Evolutionary conservation across 441 rosid genomes (phyloP), one percentile per base, ranked within the genome.

Genomic region (Aquilaria agallochum): DNA sequence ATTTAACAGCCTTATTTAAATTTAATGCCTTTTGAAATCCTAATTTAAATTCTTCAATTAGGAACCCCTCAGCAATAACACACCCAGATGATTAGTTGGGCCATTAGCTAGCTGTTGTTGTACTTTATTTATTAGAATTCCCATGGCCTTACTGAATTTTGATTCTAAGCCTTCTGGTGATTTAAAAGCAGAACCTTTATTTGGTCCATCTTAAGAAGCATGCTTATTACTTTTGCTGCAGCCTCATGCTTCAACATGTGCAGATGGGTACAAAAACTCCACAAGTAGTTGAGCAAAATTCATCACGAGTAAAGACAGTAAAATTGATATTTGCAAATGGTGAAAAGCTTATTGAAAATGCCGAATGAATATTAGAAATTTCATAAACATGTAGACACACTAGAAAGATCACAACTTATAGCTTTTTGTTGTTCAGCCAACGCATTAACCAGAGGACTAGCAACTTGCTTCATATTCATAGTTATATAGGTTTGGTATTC

Each of bases 201-300:
- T 73, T 80, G 82, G 53, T 80, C 88, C 88, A 80, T 80, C 68
- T 83, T 85, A 33, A 83, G 66, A 68, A 80, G 85, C 88, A 80
- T 83, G 32, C 83, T 82, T 0, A 85, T 83, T 57, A 83, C 88
- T 66, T 83, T 83, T 2, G 83, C 82, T 1, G 85, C 80, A 20
- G 74, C 74, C 5, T 80, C 82, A 15, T 74, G 83, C 73, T 83
- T 83, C 72, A 83, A 61, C 67, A 68, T 75, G 14, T 78, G 80
- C 85, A 50, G 76, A 72, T 47, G 82, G 86, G 72, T 78, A 80
- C 0, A 78, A 67, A 60, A 68, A 64, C 69, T 80, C 86, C 40
- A 80, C 88, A 31, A 83, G 58, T 53, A 78, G 57, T 83, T 80
- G 64, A 57, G 59, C 4, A 44, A 54, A 20, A 4, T 20, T 20